phyloP scores from a whole-genome alignment of 2,329 filamentous ascomycete genomes.

The Trichoderma cornu-damae region DNA sequence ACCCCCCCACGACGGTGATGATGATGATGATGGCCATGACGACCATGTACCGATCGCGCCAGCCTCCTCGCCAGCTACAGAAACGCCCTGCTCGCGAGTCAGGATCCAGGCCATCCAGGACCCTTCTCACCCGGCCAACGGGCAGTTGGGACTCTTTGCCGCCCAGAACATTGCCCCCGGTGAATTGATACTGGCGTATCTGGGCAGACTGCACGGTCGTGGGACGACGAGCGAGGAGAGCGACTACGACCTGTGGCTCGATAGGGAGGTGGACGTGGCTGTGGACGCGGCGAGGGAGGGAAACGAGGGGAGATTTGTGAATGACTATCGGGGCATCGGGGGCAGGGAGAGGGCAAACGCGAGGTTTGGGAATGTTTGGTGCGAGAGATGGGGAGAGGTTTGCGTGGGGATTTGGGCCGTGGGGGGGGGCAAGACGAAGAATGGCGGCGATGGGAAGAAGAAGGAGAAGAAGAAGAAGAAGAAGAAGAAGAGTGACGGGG shows the following conservation, averaged over 20 bases:
- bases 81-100: conserved; percentile 46
- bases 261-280: conserved; percentile 51
- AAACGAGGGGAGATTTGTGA: conserved; percentile 62
- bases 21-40: too few species aligned
- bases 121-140: conserved; percentile 50
- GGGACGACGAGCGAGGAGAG: conserved; percentile 30
- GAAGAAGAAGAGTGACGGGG: conserved; percentile 28
- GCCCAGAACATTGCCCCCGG: conserved; percentile 48
- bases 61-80: conserved; percentile 30
- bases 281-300: conserved; percentile 55
- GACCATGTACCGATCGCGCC: conserved; percentile 19
- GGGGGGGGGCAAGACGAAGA: conserved; percentile 24
- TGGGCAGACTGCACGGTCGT: conserved; percentile 50
- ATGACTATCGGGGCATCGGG: conserved; percentile 58
- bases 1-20: conserved; percentile 16
- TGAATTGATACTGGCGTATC: conserved; percentile 55
- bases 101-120: conserved; percentile 50
- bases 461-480: conserved; percentile 27
- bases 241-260: conserved; percentile 62
- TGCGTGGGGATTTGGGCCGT: conserved; percentile 57
- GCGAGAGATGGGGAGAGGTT: conserved; percentile 52
- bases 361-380: conserved; percentile 57
- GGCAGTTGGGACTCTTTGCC: conserved; percentile 58
- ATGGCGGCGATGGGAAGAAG: conserved; percentile 26
- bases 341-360: conserved; percentile 46